Base-by-base conservation (phyloP, 2,329 filamentous ascomycete species). In the Aspergillus aculeatinus region DNA sequence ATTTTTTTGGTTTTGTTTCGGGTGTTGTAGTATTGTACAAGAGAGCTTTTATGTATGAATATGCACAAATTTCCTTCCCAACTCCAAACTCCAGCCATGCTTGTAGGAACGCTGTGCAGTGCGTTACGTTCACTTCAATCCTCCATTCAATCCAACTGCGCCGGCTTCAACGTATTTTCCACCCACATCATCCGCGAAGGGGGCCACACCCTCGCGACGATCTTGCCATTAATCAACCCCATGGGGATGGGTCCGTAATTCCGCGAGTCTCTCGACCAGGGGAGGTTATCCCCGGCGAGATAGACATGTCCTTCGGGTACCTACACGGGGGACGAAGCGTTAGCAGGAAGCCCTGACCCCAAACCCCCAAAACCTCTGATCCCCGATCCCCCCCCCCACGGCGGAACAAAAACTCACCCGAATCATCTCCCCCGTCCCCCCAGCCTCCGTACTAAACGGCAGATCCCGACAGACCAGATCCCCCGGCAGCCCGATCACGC, bases 271-370 rank as follows among this genome's bases (percentile, higher is more conserved):
- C 91, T 82, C 25, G 92, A 97, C 69, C 85, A 89, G 3, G 86
- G 82, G 62, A 96, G 72, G 75, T 98, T 98, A 76, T 99, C 95
- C 2, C 95, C 95, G 2, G 87, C 85, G 6, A 97, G 80, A 86
- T 92, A 98, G 70, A 92, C 96, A 80, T 99, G 95, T 1, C 95
- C 95, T 71, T 90, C 82, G 0, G 95, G 95, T 16, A 99, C 87
- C 90, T 96, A 70, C 9, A 27, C 52, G 49, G 56, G 56, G 51
- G 27, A 4, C 6, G 35, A 50, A 31, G 21, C 7, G 27, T 29
- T 27, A 50, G 25, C 48, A 27, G 11, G 11, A 25, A 14, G 9
- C 27, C 48, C 51, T 31, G 7, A 19, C 35, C 60, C 50, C 21
- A 21, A 21, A 21, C 21, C 21, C 21, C 21, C 21, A 21, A 21